Evolutionary conservation across 139 green algal genomes (phyloP).

Genomic region (Closterium sp.): DNA sequence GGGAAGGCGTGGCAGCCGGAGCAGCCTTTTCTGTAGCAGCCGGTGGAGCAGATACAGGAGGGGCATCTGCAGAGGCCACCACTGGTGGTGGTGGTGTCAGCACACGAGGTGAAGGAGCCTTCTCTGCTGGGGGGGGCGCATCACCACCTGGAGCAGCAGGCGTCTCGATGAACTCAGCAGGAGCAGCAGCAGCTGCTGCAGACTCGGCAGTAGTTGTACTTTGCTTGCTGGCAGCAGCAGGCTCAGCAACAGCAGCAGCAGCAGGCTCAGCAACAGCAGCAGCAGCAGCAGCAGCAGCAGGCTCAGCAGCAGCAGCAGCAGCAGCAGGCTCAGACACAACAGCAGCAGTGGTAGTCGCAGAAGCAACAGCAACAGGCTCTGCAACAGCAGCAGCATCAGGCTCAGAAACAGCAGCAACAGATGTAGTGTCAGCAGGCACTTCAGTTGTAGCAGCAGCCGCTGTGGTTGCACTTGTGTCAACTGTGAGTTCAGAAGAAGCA

Average conservation of each 20-base stretch:
- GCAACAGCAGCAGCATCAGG: background rate
- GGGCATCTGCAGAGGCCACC: background rate
- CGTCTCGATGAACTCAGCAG: background rate
- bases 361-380: background rate
- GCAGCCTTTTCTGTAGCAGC: background rate
- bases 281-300: background rate
- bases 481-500: too few relatives aligned
- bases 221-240: too few relatives aligned
- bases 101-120: background rate
- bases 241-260: too few relatives aligned
- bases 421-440: background rate
- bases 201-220: too few relatives aligned
- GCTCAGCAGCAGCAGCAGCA: background rate
- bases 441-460: background rate
- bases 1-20: background rate
- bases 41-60: background rate
- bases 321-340: background rate
- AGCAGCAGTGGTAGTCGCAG: background rate
- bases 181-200: too few relatives aligned
- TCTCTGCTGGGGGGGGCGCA: background rate
- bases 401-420: background rate
- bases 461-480: too few relatives aligned
- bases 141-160: background rate
- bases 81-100: background rate
- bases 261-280: background rate